phyloP scores from a whole-genome alignment of 176 grass and related monocot genomes.

The Eremochloa ophiuroides region DNA sequence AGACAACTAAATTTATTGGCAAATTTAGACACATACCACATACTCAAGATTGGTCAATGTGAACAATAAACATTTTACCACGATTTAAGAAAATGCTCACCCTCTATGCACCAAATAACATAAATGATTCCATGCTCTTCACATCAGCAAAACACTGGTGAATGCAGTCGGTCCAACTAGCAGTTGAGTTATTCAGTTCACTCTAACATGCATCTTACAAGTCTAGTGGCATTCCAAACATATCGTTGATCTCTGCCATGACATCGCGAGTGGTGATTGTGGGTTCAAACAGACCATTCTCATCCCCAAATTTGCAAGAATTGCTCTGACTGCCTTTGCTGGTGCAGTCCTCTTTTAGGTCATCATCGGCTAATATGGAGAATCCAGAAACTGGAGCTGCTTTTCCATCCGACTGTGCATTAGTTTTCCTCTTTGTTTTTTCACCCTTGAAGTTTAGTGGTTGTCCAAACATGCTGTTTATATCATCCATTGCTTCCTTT shows the following conservation, averaged over 20 bases:
- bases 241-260: constrained; percentile 79
- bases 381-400: constrained; percentile 31
- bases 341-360: constrained; percentile 27
- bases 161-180: neutral
- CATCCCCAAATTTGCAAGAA: constrained; percentile 32
- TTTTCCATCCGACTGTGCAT: constrained; percentile 38
- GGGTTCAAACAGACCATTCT: constrained; percentile 74
- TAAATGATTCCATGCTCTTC: neutral
- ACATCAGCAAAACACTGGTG: neutral
- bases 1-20: neutral
- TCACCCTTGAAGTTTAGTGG: constrained; percentile 68
- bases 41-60: neutral
- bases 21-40: neutral
- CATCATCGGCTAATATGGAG: constrained; percentile 77
- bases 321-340: constrained; percentile 18
- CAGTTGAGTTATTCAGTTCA: neutral
- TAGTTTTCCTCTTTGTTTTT: constrained; percentile 40
- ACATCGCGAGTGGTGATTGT: constrained; percentile 78
- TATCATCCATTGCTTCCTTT: constrained; percentile 87
- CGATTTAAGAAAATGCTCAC: neutral
- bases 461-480: constrained; percentile 88
- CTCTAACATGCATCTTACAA: constrained; percentile 28
- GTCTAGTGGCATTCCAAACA: constrained; percentile 85
- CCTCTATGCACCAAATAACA: neutral
- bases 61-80: neutral